phyloP scores from a whole-genome alignment of 2,329 filamentous ascomycete genomes.

The Diaporthe sp. region DNA sequence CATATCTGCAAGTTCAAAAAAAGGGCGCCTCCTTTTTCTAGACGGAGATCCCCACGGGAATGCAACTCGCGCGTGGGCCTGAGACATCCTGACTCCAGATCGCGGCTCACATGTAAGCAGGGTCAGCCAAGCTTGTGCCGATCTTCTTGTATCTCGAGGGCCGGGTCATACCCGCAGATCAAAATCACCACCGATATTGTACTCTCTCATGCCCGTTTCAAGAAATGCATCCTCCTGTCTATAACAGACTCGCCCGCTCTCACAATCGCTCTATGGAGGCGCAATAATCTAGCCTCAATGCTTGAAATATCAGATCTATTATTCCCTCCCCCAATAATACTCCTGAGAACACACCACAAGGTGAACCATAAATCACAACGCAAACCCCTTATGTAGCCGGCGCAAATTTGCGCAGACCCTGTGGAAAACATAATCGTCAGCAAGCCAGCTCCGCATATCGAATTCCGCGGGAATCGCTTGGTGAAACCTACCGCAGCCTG shows the following conservation, averaged over 20 bases:
- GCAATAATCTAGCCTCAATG: background rate
- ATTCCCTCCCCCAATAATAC: conserved; percentile 7
- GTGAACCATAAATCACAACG: conserved; percentile 22
- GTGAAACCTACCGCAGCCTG: conserved; percentile 76
- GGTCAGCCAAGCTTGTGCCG: conserved; percentile 15
- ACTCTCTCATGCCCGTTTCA: background rate
- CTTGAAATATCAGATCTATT: conserved; percentile 18
- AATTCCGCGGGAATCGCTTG: background rate
- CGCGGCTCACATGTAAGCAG: conserved; percentile 5
- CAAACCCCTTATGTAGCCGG: conserved; percentile 28
- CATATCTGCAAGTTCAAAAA: background rate
- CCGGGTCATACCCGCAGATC: background rate
- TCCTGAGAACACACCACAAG: conserved; percentile 1
- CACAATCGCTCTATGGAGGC: conserved; percentile 11
- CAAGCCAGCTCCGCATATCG: background rate
- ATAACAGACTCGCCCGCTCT: background rate
- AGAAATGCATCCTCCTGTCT: background rate
- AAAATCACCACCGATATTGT: background rate
- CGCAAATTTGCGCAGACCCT: conserved; percentile 35
- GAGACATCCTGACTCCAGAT: background rate
- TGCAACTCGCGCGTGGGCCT: conserved; percentile 16
- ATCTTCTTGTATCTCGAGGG: background rate
- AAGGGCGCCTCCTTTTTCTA: conserved; percentile 28
- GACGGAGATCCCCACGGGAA: conserved; percentile 18
- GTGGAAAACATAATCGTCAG: conserved; percentile 10